phyloP scores from a whole-genome alignment of 306 rosid species.

The Vigna angularis region DNA sequence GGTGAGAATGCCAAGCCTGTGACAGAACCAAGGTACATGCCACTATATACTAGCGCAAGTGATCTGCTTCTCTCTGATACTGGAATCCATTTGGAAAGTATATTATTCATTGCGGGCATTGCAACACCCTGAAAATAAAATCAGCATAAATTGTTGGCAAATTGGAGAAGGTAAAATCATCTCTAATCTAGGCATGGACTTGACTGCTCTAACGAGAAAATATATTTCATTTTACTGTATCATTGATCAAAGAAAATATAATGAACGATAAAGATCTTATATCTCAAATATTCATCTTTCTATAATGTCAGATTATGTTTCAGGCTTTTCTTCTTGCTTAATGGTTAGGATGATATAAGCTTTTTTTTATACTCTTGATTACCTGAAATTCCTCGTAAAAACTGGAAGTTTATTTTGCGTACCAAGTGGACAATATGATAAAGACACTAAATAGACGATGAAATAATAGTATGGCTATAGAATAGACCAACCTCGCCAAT shows the following conservation, averaged over 20 bases:
- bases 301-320: constrained; percentile 21
- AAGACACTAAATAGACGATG: constrained; percentile 31
- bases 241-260: neutral
- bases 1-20: constrained; percentile 91
- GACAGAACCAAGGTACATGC: constrained; percentile 99
- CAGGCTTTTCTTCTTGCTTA: constrained; percentile 28
- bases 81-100: constrained; percentile 94
- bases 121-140: constrained; percentile 88
- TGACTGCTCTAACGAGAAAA: constrained; percentile 27
- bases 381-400: constrained; percentile 28
- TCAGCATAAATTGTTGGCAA: neutral
- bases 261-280: neutral
- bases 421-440: constrained; percentile 13
- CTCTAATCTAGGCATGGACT: constrained; percentile 4
- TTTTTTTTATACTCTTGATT: constrained; percentile 18
- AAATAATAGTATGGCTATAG: constrained; percentile 26
- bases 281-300: neutral
- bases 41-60: constrained; percentile 91
- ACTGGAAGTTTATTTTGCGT: constrained; percentile 15
- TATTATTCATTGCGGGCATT: constrained; percentile 99
- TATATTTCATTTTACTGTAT: constrained; percentile 22
- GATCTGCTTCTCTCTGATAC: constrained; percentile 99
- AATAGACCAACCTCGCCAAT: constrained; percentile 88
- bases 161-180: constrained; percentile 13
- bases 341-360: constrained; percentile 13